Percentiles rank a stretch among this genome's conserved stretches.
Conservation (phyloP, 352 stramenopile genomes). For the Phytopythium kandeliae region DNA sequence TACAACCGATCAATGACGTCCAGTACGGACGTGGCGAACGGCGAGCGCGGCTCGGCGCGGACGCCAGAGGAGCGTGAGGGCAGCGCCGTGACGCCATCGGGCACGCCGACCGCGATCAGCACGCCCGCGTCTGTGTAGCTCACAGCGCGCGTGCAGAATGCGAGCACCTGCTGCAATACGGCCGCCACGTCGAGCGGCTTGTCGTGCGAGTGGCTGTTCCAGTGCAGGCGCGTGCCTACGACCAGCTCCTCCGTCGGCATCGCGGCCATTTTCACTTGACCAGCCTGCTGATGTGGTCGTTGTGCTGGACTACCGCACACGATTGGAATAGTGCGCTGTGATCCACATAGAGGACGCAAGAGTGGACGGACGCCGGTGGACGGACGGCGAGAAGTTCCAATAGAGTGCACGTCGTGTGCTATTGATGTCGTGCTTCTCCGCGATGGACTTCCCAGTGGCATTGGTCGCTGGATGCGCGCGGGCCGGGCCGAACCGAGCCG, state of each 20-base stretch:
- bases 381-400: too few relatives aligned
- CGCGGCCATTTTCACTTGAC: neutral
- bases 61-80: constrained; percentile 1
- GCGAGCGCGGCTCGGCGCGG: constrained; percentile 10
- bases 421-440: too few relatives aligned
- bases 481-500: too few relatives aligned
- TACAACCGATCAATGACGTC: constrained; percentile 36
- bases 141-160: constrained; percentile 42
- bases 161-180: constrained; percentile 34
- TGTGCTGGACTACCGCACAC: too few relatives aligned
- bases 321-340: neutral
- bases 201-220: constrained; percentile 52
- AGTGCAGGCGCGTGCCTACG: constrained; percentile 62
- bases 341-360: neutral
- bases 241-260: constrained; percentile 12
- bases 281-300: too few relatives aligned
- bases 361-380: neutral
- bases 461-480: too few relatives aligned
- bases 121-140: constrained; percentile 44
- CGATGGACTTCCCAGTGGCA: too few relatives aligned
- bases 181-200: constrained; percentile 36
- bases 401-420: too few relatives aligned
- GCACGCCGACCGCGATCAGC: constrained; percentile 52
- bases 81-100: constrained; percentile 9
- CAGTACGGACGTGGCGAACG: constrained; percentile 35